Conservation (phyloP, 805 yeast species). For the Saccharomycopsis schoenii region DNA sequence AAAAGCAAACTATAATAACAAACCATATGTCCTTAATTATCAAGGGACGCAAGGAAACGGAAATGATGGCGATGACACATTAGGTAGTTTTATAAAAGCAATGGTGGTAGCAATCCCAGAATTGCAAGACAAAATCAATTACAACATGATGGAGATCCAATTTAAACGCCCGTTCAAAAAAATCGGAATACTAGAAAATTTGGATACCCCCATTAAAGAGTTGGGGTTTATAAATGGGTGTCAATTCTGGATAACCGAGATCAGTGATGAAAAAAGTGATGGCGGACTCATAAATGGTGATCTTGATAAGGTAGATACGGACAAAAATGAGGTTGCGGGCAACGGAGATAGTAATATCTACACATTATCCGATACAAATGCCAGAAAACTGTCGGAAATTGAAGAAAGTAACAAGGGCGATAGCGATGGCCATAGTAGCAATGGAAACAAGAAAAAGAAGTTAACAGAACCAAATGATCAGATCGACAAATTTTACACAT, state of each 20-base stretch:
- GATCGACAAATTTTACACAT: background rate
- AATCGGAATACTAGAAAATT: conserved; percentile 1
- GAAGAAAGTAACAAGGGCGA: background rate
- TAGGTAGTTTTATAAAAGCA: background rate
- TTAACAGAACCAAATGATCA: background rate
- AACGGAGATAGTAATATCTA: background rate
- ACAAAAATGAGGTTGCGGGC: background rate
- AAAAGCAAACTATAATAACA: background rate
- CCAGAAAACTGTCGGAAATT: too few relatives aligned
- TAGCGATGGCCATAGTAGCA: too few relatives aligned
- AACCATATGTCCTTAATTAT: background rate
- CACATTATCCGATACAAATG: background rate
- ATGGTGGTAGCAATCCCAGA: background rate
- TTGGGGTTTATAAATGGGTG: conserved; percentile 7
- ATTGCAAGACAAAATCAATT: background rate
- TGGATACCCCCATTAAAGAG: background rate
- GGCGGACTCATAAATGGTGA: background rate
- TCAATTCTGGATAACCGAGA: conserved; percentile 9
- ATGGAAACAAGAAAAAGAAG: background rate
- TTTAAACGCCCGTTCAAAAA: conserved; percentile 5
- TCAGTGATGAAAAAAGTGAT: background rate
- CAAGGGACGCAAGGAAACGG: background rate
- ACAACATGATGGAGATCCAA: background rate
- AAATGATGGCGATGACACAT: background rate
- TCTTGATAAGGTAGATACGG: background rate